These are phyloP conservation scores for Nitzschia palea DNA, from an alignment of 108 stramenopile genomes.

Conservation along the genomic window DNA sequence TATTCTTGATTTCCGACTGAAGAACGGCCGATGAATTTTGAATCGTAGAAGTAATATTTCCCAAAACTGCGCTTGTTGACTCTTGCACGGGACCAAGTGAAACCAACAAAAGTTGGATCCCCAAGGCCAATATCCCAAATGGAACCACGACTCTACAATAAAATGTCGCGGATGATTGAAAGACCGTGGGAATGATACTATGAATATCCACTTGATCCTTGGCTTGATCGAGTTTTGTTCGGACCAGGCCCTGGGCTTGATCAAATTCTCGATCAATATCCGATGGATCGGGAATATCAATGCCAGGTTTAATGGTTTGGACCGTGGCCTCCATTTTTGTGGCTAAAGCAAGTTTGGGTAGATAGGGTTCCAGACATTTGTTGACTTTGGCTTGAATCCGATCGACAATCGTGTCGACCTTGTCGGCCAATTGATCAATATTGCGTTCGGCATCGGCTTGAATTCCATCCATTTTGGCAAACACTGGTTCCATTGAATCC, in stretches of 20 bases:
- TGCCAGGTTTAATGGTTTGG: neutral
- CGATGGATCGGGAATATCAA: slow-evolving; percentile 12
- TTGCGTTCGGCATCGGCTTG: neutral
- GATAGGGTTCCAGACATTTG: neutral
- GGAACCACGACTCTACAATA: slow-evolving; percentile 2
- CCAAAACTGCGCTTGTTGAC: no score
- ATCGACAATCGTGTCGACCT: slow-evolving; percentile 3
- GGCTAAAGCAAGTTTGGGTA: neutral
- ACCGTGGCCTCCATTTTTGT: neutral
- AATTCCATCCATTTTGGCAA: neutral
- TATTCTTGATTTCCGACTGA: no score
- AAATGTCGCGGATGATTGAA: slow-evolving; percentile 8
- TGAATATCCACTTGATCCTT: slow-evolving; percentile 11
- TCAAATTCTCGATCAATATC: slow-evolving; percentile 13
- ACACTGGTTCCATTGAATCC: neutral
- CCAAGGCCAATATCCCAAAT: neutral
- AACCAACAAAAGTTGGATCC: neutral
- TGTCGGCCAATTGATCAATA: neutral
- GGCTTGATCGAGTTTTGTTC: neutral
- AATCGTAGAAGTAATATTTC: no score
- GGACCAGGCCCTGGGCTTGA: slow-evolving; percentile 9
- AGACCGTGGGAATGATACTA: neutral
- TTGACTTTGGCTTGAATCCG: neutral
- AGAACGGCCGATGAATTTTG: no score
- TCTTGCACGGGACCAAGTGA: no score